Evolutionary conservation across 257 asterid genomes (phyloP).

Genomic region (Solanum rostratum): DNA sequence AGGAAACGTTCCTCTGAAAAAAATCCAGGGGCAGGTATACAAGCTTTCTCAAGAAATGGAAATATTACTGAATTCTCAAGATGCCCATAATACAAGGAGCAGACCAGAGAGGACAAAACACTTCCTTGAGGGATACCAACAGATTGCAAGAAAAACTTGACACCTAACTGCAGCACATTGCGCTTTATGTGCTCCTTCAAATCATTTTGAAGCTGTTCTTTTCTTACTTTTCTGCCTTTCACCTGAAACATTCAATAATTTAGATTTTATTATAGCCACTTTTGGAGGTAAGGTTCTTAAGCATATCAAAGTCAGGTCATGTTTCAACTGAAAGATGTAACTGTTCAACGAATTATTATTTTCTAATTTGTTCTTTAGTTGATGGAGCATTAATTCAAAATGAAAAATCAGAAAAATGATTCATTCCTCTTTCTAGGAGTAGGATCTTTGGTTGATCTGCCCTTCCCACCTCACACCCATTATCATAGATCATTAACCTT

Average conservation of each 20-base stretch:
- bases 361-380: not conserved
- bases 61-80: slow-evolving; percentile 56
- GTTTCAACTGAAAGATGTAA: not conserved
- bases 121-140: slow-evolving; percentile 96
- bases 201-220: slow-evolving; percentile 26
- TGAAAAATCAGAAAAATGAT: not conserved
- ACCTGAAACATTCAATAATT: slow-evolving; percentile 31
- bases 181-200: slow-evolving; percentile 58
- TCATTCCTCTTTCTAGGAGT: not conserved
- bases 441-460: not conserved
- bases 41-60: slow-evolving; percentile 57
- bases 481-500: not conserved
- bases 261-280: not conserved
- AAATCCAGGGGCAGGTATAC: slow-evolving; percentile 3
- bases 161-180: slow-evolving; percentile 46
- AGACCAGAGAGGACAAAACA: slow-evolving; percentile 66
- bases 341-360: not conserved
- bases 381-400: not conserved
- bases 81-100: slow-evolving; percentile 78
- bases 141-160: slow-evolving; percentile 50
- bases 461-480: not conserved
- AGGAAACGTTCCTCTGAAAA: slow-evolving; percentile 3
- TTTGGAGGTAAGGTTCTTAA: not conserved
- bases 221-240: slow-evolving; percentile 30
- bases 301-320: not conserved